Conservation (phyloP, 257 asterid species). For the Phtheirospermum japonicum region DNA sequence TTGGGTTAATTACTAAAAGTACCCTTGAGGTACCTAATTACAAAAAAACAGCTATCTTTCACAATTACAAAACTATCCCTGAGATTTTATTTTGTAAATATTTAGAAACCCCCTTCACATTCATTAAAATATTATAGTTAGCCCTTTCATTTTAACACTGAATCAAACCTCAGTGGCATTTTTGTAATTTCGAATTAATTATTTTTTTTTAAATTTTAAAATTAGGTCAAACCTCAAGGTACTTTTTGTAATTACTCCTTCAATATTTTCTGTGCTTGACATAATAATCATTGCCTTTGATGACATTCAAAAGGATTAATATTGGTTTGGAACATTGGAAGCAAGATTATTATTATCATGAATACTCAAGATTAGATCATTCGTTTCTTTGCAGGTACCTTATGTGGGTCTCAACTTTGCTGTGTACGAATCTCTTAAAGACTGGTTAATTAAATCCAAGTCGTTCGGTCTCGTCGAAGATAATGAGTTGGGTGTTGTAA, state of each 20-base stretch:
- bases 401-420: slow-evolving; percentile 98
- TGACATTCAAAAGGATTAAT: neutral
- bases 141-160: no score
- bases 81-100: no score
- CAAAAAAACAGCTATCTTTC: no score
- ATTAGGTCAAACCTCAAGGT: no score
- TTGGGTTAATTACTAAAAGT: no score
- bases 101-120: no score
- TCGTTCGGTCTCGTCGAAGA: slow-evolving; percentile 71
- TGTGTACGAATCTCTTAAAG: slow-evolving; percentile 94
- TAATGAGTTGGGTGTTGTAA: slow-evolving; percentile 72
- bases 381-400: slow-evolving; percentile 64
- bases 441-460: slow-evolving; percentile 67
- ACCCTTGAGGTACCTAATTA: no score
- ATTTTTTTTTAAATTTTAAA: no score
- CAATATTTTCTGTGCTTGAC: neutral
- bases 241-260: neutral
- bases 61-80: no score
- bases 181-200: no score
- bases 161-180: no score
- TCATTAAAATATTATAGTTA: no score
- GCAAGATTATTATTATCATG: slow-evolving; percentile 1
- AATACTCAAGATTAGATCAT: neutral
- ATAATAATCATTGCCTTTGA: neutral
- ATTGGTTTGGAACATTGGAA: slow-evolving; percentile 18